Evolutionary conservation across 2,329 filamentous ascomycete species (phyloP).

Genomic region (Nemania sp.): DNA sequence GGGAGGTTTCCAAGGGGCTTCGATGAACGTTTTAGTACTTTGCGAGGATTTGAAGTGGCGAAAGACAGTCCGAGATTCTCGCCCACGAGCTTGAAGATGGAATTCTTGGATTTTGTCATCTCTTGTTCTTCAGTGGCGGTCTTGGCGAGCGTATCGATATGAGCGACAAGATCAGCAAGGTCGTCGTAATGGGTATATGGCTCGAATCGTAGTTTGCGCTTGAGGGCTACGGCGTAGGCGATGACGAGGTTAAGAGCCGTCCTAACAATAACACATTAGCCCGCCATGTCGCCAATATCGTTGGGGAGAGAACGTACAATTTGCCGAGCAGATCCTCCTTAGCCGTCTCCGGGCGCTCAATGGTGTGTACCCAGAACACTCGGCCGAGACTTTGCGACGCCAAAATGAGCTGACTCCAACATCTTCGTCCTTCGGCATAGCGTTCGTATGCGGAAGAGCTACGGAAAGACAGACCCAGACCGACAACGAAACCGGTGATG

Average conservation of each 20-base stretch:
- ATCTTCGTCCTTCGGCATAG: conserved; percentile 62
- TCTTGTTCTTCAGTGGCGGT: conserved; percentile 52
- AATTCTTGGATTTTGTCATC: conserved; percentile 42
- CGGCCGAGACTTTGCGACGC: conserved; percentile 71
- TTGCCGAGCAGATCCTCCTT: conserved; percentile 73
- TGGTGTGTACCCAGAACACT: conserved; percentile 79
- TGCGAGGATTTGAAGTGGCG: conserved; percentile 76
- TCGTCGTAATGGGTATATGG: conserved; percentile 79
- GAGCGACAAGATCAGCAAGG: conserved; percentile 67
- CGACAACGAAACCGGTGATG: conserved; percentile 83
- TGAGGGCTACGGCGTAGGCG: conserved; percentile 75
- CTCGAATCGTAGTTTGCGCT: conserved; percentile 83
- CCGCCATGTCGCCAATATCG: neutral
- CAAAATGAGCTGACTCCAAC: conserved; percentile 63
- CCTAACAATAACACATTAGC: conserved; percentile 33
- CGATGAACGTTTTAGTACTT: conserved; percentile 72
- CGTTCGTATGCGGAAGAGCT: conserved; percentile 79
- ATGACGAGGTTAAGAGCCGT: conserved; percentile 77
- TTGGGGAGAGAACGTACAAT: conserved; percentile 33
- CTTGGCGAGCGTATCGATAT: conserved; percentile 75
- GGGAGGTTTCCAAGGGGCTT: conserved; percentile 81
- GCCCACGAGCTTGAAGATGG: conserved; percentile 64
- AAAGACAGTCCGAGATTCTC: conserved; percentile 78
- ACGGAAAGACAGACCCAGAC: conserved; percentile 76
- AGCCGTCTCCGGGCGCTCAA: conserved; percentile 59